These are phyloP conservation scores for Crucibulum laeve DNA, from an alignment of 768 basidiomycete genomes.

Conservation along the genomic window DNA sequence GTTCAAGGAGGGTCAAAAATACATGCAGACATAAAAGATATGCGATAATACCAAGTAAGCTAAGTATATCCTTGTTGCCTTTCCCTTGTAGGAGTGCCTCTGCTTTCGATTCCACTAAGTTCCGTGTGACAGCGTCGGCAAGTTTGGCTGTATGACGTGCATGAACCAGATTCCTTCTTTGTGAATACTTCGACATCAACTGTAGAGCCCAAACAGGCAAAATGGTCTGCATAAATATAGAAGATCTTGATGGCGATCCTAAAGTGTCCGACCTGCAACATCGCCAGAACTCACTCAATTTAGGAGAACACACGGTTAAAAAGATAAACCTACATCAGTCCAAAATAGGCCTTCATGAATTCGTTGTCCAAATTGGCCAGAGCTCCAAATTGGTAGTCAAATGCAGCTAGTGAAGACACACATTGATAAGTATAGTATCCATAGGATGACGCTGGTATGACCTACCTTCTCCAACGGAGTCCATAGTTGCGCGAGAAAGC, in stretches of 20 bases:
- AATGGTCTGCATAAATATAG: constrained; percentile 45
- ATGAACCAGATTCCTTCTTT: constrained; percentile 38
- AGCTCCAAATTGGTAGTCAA: constrained; percentile 55
- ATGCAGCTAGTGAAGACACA: constrained; percentile 30
- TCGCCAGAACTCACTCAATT: constrained; percentile 1
- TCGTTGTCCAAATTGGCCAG: constrained; percentile 44
- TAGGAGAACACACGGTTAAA: no score
- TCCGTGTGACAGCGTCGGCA: constrained; percentile 39
- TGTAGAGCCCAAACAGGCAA: constrained; percentile 43
- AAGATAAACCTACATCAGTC: constrained; percentile 33
- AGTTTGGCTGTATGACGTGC: constrained; percentile 39
- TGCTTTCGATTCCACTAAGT: constrained; percentile 43
- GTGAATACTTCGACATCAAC: constrained; percentile 42
- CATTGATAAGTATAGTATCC: neutral
- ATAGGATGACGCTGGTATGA: neutral
- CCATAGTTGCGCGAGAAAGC: constrained; percentile 46
- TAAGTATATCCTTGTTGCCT: constrained; percentile 49
- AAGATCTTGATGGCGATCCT: constrained; percentile 38
- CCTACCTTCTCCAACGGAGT: constrained; percentile 46
- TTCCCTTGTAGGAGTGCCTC: constrained; percentile 44
- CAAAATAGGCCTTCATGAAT: constrained; percentile 51
- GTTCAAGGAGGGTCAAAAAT: neutral
- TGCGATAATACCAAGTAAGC: constrained; percentile 43
- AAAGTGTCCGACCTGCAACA: constrained; percentile 43
- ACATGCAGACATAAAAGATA: constrained; percentile 6